These are phyloP conservation scores for Exophiala aquamarina DNA, from an alignment of 2,329 filamentous ascomycete species.

Conservation along the genomic window DNA sequence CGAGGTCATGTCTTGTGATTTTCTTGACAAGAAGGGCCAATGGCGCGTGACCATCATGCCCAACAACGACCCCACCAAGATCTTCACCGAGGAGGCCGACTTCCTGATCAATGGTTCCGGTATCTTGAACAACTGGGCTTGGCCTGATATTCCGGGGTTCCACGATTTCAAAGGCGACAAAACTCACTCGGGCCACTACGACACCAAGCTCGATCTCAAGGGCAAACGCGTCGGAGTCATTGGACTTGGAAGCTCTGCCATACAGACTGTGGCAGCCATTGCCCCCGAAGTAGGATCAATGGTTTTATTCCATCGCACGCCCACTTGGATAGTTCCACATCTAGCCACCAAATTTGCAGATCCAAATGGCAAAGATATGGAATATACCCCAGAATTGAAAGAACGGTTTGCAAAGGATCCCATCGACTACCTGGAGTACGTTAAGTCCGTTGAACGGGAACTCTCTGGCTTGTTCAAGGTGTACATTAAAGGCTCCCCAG, in stretches of 20 bases:
- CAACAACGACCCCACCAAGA: too few relatives aligned
- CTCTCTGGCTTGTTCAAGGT: constrained; percentile 15
- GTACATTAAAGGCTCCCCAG: constrained; percentile 5
- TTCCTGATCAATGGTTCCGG: constrained; percentile 36
- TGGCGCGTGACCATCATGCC: too few relatives aligned
- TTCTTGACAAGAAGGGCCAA: too few relatives aligned
- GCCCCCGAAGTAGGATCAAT: constrained; percentile 35
- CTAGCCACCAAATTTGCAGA: constrained; percentile 24
- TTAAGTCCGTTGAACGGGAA: constrained; percentile 18
- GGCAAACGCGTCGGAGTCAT: constrained; percentile 28
- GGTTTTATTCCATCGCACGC: constrained; percentile 29
- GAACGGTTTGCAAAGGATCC: constrained; percentile 15
- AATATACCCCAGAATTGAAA: constrained; percentile 16
- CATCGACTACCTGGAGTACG: constrained; percentile 5
- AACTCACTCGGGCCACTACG: constrained; percentile 43
- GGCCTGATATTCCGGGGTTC: constrained; percentile 26
- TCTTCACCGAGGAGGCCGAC: constrained; percentile 32
- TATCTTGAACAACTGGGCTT: constrained; percentile 27
- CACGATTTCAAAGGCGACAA: constrained; percentile 37
- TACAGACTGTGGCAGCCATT: constrained; percentile 36
- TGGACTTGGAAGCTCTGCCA: constrained; percentile 27
- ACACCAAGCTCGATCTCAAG: constrained; percentile 37
- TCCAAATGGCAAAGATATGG: constrained; percentile 13
- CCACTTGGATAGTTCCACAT: constrained; percentile 31
- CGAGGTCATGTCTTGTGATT: too few relatives aligned